Conservation (phyloP, 129 eudicot species). For the Saposhnikovia divaricata region DNA sequence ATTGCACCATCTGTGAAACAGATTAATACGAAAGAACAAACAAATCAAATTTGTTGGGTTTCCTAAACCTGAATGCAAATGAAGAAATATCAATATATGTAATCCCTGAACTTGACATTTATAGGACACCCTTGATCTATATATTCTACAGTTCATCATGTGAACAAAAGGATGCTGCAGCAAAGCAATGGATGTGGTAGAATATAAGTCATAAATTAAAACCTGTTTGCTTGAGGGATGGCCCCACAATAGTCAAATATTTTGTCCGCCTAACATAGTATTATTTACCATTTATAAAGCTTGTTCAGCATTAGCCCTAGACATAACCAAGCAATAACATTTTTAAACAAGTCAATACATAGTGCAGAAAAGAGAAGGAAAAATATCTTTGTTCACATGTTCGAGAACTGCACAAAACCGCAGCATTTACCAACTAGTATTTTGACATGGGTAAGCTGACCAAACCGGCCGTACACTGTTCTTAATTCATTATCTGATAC, state of each 20-base stretch:
- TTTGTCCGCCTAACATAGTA: conserved; percentile 46
- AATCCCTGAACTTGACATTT: no score
- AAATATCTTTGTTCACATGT: conserved; percentile 31
- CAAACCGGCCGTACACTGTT: conserved; percentile 74
- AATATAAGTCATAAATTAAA: no score
- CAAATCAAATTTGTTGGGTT: no score
- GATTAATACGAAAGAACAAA: no score
- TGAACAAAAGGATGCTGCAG: background rate
- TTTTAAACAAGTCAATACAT: background rate
- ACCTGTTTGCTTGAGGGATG: conserved; percentile 94
- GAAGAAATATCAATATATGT: no score
- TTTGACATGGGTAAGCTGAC: conserved; percentile 87
- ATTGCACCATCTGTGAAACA: no score
- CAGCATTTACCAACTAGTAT: conserved; percentile 91
- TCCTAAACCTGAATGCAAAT: no score
- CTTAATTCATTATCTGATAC: conserved; percentile 75
- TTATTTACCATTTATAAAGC: conserved; percentile 68
- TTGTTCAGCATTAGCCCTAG: conserved; percentile 77
- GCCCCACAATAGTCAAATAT: conserved; percentile 98
- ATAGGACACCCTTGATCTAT: no score
- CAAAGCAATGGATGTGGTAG: background rate
- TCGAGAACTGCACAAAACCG: conserved; percentile 93
- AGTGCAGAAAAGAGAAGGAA: background rate
- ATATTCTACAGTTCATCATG: background rate
- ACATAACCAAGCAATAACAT: background rate